Percentiles rank a stretch among this genome's conserved stretches.
Evolutionary conservation across 108 stramenopile species (phyloP).

Genomic region (Skeletonema costatum): DNA sequence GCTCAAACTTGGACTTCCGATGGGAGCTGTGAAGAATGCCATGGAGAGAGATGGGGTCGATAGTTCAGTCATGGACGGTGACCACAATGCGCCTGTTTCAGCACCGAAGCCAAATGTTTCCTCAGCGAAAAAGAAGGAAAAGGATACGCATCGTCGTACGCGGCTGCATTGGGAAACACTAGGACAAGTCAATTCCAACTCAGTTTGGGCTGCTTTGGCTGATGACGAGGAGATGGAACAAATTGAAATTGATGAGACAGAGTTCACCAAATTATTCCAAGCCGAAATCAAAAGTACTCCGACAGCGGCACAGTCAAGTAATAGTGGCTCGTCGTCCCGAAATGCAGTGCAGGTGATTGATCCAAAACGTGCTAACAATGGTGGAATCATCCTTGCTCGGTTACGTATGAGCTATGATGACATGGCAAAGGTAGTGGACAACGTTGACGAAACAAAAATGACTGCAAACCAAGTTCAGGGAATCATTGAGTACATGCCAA

Average conservation of each 20-base stretch:
- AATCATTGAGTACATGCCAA: slow-evolving; percentile 89
- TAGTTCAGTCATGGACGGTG: slow-evolving; percentile 78
- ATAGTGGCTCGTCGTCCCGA: slow-evolving; percentile 11
- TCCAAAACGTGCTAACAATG: slow-evolving; percentile 91
- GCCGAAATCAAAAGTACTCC: slow-evolving; percentile 60
- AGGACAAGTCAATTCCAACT: slow-evolving; percentile 70
- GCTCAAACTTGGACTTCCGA: slow-evolving; percentile 88
- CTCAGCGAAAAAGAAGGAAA: slow-evolving; percentile 37
- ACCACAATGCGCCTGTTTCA: slow-evolving; percentile 78
- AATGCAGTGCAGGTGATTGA: slow-evolving; percentile 85
- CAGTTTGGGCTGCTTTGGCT: slow-evolving; percentile 83
- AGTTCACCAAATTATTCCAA: slow-evolving; percentile 82
- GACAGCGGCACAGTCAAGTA: slow-evolving; percentile 12
- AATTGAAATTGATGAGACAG: slow-evolving; percentile 85
- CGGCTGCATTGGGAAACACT: slow-evolving; percentile 91
- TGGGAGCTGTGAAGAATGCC: slow-evolving; percentile 91
- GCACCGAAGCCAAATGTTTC: not conserved
- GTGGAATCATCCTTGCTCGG: slow-evolving; percentile 89
- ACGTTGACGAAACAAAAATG: slow-evolving; percentile 70
- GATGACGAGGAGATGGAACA: slow-evolving; percentile 72
- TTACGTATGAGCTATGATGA: slow-evolving; percentile 86
- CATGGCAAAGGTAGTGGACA: slow-evolving; percentile 82
- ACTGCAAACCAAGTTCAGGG: slow-evolving; percentile 83
- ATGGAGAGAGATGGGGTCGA: slow-evolving; percentile 86
- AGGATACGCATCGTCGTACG: slow-evolving; percentile 82